These are phyloP conservation scores for Monosporozyma aquatica DNA, from an alignment of 805 yeast species.

Conservation along the genomic window DNA sequence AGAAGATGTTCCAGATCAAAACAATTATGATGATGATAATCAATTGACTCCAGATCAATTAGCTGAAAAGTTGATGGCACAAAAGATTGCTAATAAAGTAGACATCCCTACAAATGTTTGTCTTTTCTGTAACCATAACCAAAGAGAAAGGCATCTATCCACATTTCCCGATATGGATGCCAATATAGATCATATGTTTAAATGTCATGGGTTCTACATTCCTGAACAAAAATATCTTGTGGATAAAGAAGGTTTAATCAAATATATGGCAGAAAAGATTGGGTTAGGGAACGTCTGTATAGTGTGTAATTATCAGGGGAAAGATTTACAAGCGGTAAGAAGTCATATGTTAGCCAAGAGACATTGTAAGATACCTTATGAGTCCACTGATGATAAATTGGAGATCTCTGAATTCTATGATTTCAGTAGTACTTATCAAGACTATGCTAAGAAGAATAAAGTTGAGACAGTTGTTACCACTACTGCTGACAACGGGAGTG, in stretches of 20 bases:
- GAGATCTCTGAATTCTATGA: constrained; percentile 91
- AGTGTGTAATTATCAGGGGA: constrained; percentile 77
- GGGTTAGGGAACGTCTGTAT: constrained; percentile 88
- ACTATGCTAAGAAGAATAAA: constrained; percentile 6
- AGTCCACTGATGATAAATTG: constrained; percentile 68
- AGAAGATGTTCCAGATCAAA: too few species aligned
- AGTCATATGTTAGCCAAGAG: constrained; percentile 84
- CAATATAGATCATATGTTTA: constrained; percentile 67
- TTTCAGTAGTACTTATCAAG: constrained; percentile 61
- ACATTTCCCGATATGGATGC: constrained; percentile 32
- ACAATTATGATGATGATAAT: constrained; percentile 16
- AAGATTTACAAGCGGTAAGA: constrained; percentile 74
- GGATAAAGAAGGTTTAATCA: constrained; percentile 64
- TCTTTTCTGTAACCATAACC: constrained; percentile 42
- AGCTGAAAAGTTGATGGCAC: constrained; percentile 32
- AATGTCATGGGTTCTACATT: constrained; percentile 71
- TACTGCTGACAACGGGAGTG: constrained; percentile 16
- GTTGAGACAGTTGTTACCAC: constrained; percentile 23
- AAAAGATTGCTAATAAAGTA: constrained; percentile 34
- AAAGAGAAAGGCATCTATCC: constrained; percentile 18
- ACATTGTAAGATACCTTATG: constrained; percentile 87
- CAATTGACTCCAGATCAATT: constrained; percentile 32
- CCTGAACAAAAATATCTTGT: constrained; percentile 73
- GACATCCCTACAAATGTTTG: constrained; percentile 44
- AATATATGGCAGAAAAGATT: constrained; percentile 79